phyloP scores from a whole-genome alignment of 441 rosid species.

The Codiaeum variegatum region DNA sequence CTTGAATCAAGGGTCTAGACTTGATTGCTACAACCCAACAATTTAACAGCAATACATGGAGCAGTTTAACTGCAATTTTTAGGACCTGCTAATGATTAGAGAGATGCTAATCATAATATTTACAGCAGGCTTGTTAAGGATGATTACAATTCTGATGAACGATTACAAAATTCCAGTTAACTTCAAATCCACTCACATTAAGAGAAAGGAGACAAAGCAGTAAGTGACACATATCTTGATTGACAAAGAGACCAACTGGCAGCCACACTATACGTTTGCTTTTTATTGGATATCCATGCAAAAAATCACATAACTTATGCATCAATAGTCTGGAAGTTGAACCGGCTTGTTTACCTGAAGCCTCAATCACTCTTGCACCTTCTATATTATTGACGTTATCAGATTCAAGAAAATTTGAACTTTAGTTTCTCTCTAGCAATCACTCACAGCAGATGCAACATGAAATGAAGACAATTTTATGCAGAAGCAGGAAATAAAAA shows the following conservation, averaged over 20 bases:
- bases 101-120: not conserved
- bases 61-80: not conserved
- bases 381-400: not conserved
- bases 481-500: not conserved
- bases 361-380: not conserved
- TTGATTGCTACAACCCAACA: too few species aligned
- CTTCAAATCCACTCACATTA: not conserved
- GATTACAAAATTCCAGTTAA: not conserved
- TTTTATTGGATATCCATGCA: not conserved
- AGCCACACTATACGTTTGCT: not conserved
- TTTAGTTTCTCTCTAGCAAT: not conserved
- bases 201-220: not conserved
- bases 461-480: not conserved
- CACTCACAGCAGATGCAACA: constrained; percentile 4
- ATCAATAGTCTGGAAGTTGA: not conserved
- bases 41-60: not conserved
- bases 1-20: not conserved
- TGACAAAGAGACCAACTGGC: not conserved
- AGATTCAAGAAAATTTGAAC: not conserved
- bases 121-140: too few species aligned
- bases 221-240: not conserved
- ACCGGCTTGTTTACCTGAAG: not conserved
- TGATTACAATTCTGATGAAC: not conserved
- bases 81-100: not conserved
- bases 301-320: not conserved